Evolutionary conservation across 78 protist genomes (phyloP).

Genomic region (Dictyostelium capitatum): DNA sequence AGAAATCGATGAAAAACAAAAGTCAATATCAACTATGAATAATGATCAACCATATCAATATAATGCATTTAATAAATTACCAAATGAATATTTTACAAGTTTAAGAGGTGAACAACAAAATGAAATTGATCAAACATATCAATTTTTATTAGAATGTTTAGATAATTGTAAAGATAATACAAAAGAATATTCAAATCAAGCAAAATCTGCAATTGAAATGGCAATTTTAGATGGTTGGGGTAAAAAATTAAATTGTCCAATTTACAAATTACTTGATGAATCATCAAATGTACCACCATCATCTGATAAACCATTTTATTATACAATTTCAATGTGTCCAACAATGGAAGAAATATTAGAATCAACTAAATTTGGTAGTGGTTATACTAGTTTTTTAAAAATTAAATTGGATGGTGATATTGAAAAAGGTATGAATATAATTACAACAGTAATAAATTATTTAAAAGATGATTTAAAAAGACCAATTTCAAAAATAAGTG

Average conservation of each 20-base stretch:
- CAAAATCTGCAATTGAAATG: constrained; percentile 60
- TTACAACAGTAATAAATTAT: not conserved
- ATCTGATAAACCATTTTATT: constrained; percentile 47
- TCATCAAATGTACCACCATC: not conserved
- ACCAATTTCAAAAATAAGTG: constrained; percentile 35
- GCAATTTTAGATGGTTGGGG: constrained; percentile 72
- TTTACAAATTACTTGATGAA: constrained; percentile 7
- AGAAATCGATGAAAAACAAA: not conserved
- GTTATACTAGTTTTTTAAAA: constrained; percentile 49
- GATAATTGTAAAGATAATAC: constrained; percentile 42
- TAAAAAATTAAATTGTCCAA: constrained; percentile 16
- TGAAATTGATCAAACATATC: not conserved
- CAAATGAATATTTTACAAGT: constrained; percentile 3
- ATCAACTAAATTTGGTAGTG: constrained; percentile 39
- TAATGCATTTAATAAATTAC: constrained; percentile 37
- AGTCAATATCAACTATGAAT: not conserved
- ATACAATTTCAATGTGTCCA: constrained; percentile 77
- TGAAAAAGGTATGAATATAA: constrained; percentile 27
- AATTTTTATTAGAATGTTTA: constrained; percentile 41
- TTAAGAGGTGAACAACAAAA: not conserved
- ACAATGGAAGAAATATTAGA: constrained; percentile 60
- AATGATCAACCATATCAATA: not conserved
- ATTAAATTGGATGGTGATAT: constrained; percentile 54
- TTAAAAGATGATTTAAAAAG: not conserved
- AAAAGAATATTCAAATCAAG: constrained; percentile 34